Percentiles rank a stretch among this genome's conserved stretches.
Evolutionary conservation across 2,329 filamentous ascomycete genomes (phyloP).

Genomic region (Colletotrichum aenigma): DNA sequence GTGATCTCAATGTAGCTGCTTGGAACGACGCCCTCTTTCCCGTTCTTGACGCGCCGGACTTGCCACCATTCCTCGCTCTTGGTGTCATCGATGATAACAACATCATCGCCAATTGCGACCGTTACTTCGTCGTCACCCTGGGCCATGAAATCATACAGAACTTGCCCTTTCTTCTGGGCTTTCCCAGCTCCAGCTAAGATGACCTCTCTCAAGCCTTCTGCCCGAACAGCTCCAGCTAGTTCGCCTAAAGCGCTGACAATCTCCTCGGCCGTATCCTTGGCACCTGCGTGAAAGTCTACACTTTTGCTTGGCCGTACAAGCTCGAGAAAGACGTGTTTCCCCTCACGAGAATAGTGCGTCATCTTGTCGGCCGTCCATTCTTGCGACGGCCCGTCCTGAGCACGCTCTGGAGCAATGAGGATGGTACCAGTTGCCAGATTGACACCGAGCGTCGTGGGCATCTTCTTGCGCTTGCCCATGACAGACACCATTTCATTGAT

Average conservation of each 20-base stretch:
- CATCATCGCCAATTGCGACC: conserved; percentile 87
- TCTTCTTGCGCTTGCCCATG: conserved; percentile 96
- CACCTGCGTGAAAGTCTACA: conserved; percentile 94
- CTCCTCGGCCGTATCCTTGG: conserved; percentile 94
- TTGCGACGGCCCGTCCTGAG: conserved; percentile 80
- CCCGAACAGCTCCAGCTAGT: conserved; percentile 81
- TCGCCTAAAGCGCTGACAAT: conserved; percentile 90
- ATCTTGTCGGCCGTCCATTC: conserved; percentile 96
- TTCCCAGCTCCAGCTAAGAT: conserved; percentile 77
- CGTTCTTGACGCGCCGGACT: conserved; percentile 86
- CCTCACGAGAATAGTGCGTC: conserved; percentile 97
- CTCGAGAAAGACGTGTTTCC: conserved; percentile 97
- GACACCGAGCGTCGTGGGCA: conserved; percentile 96
- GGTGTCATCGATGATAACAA: conserved; percentile 84
- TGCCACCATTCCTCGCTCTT: conserved; percentile 99
- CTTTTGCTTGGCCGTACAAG: conserved; percentile 91
- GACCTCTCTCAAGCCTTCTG: conserved; percentile 85
- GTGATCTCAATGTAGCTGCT: conserved; percentile 95
- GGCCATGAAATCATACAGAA: conserved; percentile 95
- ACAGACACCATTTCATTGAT: conserved; percentile 98
- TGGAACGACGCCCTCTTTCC: conserved; percentile 93
- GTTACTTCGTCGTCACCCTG: conserved; percentile 97
- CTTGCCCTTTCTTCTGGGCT: conserved; percentile 78
- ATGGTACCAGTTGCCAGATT: conserved; percentile 89
- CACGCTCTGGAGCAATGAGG: conserved; percentile 86